phyloP scores from a whole-genome alignment of 257 asterid species.

The Striga asiatica region DNA sequence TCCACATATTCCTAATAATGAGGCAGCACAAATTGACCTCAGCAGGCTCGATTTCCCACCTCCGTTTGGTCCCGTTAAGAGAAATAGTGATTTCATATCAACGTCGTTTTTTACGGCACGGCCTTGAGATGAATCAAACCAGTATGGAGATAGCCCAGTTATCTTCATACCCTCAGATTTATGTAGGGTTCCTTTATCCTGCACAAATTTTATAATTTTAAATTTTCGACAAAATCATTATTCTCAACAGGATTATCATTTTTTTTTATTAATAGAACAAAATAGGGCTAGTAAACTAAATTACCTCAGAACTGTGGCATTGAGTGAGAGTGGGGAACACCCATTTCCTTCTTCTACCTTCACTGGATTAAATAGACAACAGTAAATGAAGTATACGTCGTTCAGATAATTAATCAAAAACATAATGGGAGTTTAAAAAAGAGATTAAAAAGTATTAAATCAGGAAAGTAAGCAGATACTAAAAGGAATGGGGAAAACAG shows the following conservation, averaged over 20 bases:
- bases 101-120: slow-evolving; percentile 66
- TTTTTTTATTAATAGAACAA: neutral
- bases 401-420: slow-evolving; percentile 4
- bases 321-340: slow-evolving; percentile 67
- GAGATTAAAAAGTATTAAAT: neutral
- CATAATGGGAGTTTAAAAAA: neutral
- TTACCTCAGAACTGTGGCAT: slow-evolving; percentile 41
- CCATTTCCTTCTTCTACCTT: slow-evolving; percentile 95
- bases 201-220: slow-evolving; percentile 15
- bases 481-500: too few species aligned
- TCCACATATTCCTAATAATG: slow-evolving; percentile 82
- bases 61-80: slow-evolving; percentile 97
- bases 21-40: slow-evolving; percentile 92
- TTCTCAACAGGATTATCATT: neutral
- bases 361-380: slow-evolving; percentile 43
- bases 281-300: neutral
- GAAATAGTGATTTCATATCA: slow-evolving; percentile 76
- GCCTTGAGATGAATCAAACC: slow-evolving; percentile 87
- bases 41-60: slow-evolving; percentile 94
- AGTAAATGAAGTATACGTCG: neutral
- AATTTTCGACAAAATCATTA: neutral
- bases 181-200: slow-evolving; percentile 27
- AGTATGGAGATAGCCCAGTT: slow-evolving; percentile 80
- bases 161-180: slow-evolving; percentile 54
- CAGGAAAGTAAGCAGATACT: too few species aligned